These are phyloP conservation scores for Penicillium crystallinum DNA, from an alignment of 495 filamentous ascomycete species.

Conservation along the genomic window DNA sequence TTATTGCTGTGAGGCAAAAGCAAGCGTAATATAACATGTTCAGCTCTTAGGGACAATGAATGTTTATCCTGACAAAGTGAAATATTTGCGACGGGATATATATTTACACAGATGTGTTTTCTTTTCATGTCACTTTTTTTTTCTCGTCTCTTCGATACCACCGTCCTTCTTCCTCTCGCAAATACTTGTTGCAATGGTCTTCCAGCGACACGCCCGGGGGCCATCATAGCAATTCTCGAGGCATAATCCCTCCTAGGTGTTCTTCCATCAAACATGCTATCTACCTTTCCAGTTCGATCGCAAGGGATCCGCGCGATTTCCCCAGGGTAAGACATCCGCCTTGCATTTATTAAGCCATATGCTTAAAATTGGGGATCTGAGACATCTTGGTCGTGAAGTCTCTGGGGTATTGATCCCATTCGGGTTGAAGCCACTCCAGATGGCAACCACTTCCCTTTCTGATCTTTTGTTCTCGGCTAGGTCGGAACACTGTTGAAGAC, in stretches of 20 bases:
- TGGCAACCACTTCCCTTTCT: not conserved
- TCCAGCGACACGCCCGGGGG: no score
- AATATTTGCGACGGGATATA: no score
- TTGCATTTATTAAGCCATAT: not conserved
- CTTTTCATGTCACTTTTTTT: no score
- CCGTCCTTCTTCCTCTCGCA: no score
- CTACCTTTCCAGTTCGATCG: not conserved
- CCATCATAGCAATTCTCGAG: no score
- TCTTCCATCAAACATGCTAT: not conserved
- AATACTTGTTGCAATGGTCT: no score
- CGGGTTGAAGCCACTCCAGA: not conserved
- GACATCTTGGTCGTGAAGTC: not conserved
- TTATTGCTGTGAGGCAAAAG: not conserved
- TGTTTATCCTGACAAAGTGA: no score
- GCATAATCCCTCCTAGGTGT: no score
- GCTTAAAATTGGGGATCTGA: not conserved
- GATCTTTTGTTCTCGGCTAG: not conserved
- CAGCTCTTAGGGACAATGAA: not conserved
- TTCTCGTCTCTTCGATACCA: no score
- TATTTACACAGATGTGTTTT: no score
- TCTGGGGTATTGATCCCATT: not conserved
- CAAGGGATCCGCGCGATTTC: not conserved
- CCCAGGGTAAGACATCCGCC: not conserved
- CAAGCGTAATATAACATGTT: not conserved
- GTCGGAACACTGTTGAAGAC: not conserved